Evolutionary conservation across 2,329 filamentous ascomycete species (phyloP).

Genomic region (Raffaelea arxii): DNA sequence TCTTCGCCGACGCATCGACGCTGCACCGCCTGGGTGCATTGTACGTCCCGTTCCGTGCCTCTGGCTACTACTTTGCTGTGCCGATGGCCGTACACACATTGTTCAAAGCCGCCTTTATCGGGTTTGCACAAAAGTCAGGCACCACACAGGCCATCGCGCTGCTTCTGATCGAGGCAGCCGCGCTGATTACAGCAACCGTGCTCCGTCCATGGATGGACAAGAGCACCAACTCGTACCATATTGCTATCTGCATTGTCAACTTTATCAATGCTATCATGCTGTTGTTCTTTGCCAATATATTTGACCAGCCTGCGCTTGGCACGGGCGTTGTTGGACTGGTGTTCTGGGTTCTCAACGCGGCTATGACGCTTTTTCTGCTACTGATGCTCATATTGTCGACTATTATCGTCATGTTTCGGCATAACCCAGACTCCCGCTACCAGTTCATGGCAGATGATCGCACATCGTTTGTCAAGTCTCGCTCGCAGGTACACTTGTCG

Average conservation of each 20-base stretch:
- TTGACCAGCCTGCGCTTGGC: slow-evolving; percentile 66
- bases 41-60: slow-evolving; percentile 80
- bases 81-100: slow-evolving; percentile 62
- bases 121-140: slow-evolving; percentile 56
- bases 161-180: slow-evolving; percentile 62
- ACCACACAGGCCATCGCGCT: slow-evolving; percentile 65
- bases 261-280: slow-evolving; percentile 74
- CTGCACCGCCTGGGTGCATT: slow-evolving; percentile 89
- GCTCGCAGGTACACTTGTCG: slow-evolving; percentile 63
- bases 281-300: slow-evolving; percentile 70
- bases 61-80: slow-evolving; percentile 79
- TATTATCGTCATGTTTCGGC: slow-evolving; percentile 59
- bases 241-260: slow-evolving; percentile 70
- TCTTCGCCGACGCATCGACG: slow-evolving; percentile 73
- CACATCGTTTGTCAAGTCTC: slow-evolving; percentile 85
- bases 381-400: slow-evolving; percentile 63
- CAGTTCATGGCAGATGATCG: slow-evolving; percentile 83
- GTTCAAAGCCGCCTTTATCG: slow-evolving; percentile 73
- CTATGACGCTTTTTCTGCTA: slow-evolving; percentile 64
- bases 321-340: slow-evolving; percentile 74
- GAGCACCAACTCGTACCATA: slow-evolving; percentile 83
- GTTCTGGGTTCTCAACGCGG: slow-evolving; percentile 71
- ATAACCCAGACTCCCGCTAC: slow-evolving; percentile 79
- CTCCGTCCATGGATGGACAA: slow-evolving; percentile 89
- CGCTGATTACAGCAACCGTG: slow-evolving; percentile 62